Evolutionary conservation across 2,329 filamentous ascomycete species (phyloP).

Genomic region (Ceratocystis eucalypticola): DNA sequence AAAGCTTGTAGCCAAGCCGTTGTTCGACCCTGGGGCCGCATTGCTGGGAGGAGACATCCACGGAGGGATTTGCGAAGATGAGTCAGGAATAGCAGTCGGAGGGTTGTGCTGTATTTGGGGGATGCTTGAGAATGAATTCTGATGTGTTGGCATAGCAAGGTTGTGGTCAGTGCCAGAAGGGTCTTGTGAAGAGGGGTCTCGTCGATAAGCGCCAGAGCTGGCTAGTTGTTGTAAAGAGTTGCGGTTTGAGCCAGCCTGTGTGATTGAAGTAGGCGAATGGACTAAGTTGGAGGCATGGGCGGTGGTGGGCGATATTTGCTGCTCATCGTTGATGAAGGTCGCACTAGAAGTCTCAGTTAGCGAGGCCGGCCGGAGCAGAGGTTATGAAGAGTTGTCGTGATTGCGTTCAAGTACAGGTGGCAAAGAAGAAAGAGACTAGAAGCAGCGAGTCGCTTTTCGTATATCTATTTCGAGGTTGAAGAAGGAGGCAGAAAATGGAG

Average conservation of each 20-base stretch:
- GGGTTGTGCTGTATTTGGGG: conserved; percentile 48
- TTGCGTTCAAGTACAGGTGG: background rate
- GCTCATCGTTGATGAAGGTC: conserved; percentile 29
- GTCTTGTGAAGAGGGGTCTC: conserved; percentile 34
- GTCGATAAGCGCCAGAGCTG: conserved; percentile 5
- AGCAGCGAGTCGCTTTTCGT: background rate
- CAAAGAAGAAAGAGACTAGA: background rate
- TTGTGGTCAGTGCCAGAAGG: conserved; percentile 33
- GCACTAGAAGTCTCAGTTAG: conserved; percentile 13
- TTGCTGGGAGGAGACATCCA: conserved; percentile 37
- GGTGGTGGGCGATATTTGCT: conserved; percentile 38
- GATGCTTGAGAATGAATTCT: conserved; percentile 25
- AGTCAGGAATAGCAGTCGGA: conserved; percentile 41
- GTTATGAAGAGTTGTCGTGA: conserved; percentile 24
- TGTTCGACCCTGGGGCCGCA: conserved; percentile 20
- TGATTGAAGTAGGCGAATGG: conserved; percentile 26
- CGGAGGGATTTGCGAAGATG: conserved; percentile 42
- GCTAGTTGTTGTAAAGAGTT: conserved; percentile 25
- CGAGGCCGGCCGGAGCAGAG: background rate
- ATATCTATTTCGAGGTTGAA: background rate
- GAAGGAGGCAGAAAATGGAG: background rate
- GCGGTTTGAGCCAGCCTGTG: conserved; percentile 26
- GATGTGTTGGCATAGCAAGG: background rate
- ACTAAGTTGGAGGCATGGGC: conserved; percentile 33
- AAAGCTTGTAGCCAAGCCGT: conserved; percentile 44